Conservation (phyloP, 1,284 basidiomycete species). For the Heterobasidion parviporum region DNA sequence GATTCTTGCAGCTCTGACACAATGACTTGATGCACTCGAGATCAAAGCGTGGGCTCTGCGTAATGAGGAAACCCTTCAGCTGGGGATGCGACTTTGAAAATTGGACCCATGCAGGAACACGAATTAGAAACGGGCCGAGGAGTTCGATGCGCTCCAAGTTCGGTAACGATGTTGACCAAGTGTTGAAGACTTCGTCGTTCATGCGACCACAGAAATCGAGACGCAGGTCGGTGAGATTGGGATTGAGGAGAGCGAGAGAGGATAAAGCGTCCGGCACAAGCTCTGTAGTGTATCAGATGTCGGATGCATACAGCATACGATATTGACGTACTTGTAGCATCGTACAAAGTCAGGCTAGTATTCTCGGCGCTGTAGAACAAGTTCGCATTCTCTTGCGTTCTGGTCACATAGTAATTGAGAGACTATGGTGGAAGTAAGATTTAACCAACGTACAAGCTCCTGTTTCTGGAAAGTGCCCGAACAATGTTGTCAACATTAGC, state of each 20-base stretch:
- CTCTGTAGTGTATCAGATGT: slow-evolving; percentile 32
- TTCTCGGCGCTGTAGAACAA: slow-evolving; percentile 80
- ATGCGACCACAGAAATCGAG: slow-evolving; percentile 88
- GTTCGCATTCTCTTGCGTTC: slow-evolving; percentile 68
- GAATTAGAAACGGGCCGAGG: slow-evolving; percentile 85
- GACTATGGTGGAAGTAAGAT: not conserved
- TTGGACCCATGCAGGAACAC: slow-evolving; percentile 63
- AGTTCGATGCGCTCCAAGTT: slow-evolving; percentile 71
- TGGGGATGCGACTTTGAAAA: slow-evolving; percentile 63
- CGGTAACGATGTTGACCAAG: slow-evolving; percentile 61
- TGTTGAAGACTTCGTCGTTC: slow-evolving; percentile 56
- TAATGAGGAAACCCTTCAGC: slow-evolving; percentile 72
- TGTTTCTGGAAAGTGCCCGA: slow-evolving; percentile 80
- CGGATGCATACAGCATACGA: not conserved
- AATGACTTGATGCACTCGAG: slow-evolving; percentile 61
- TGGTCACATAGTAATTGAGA: slow-evolving; percentile 16
- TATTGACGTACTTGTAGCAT: slow-evolving; percentile 75
- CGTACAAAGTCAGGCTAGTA: slow-evolving; percentile 71
- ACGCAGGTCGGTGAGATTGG: slow-evolving; percentile 67
- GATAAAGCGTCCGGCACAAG: slow-evolving; percentile 60
- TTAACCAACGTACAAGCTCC: slow-evolving; percentile 61
- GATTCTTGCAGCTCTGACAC: slow-evolving; percentile 48
- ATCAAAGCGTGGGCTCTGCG: slow-evolving; percentile 86
- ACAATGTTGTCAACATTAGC: slow-evolving; percentile 79
- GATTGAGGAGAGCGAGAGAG: slow-evolving; percentile 71